A percentile compares a stretch with the other conserved stretches of the same genome.
Conservation (phyloP, 2,329 filamentous ascomycete species). For the Zymoseptoria passerinii region DNA sequence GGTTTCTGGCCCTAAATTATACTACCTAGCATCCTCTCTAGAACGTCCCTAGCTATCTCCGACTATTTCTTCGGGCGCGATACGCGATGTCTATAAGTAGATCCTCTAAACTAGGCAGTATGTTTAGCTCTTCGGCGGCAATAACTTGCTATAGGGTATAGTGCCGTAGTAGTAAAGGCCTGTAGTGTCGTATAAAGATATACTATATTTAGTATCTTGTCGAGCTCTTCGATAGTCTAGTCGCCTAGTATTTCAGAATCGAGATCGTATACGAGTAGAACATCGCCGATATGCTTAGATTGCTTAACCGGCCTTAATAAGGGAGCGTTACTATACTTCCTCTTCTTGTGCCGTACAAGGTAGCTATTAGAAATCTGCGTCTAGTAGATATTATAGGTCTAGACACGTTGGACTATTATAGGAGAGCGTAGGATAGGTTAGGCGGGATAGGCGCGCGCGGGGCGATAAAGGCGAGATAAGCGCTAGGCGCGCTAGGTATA, state of each 20-base stretch:
- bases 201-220: slow-evolving; percentile 7
- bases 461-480: too few species aligned
- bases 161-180: slow-evolving; percentile 1
- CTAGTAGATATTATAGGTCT: slow-evolving; percentile 1
- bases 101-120: slow-evolving; percentile 1
- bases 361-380: not conserved
- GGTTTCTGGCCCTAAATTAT: too few species aligned
- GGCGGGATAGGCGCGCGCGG: too few species aligned
- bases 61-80: not conserved
- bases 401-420: not conserved
- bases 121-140: not conserved
- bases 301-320: not conserved
- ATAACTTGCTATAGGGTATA: slow-evolving; percentile 4
- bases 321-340: not conserved
- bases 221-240: slow-evolving; percentile 3
- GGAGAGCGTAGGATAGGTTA: too few species aligned
- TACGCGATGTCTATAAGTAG: not conserved
- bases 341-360: slow-evolving; percentile 3
- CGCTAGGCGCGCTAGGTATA: too few species aligned
- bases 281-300: slow-evolving; percentile 1
- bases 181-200: slow-evolving; percentile 2
- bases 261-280: slow-evolving; percentile 4
- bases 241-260: slow-evolving; percentile 3
- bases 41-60: too few species aligned
- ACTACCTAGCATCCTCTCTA: too few species aligned